Evolutionary conservation across 768 basidiomycete genomes (phyloP).

Genomic region (Suillus luteus): DNA sequence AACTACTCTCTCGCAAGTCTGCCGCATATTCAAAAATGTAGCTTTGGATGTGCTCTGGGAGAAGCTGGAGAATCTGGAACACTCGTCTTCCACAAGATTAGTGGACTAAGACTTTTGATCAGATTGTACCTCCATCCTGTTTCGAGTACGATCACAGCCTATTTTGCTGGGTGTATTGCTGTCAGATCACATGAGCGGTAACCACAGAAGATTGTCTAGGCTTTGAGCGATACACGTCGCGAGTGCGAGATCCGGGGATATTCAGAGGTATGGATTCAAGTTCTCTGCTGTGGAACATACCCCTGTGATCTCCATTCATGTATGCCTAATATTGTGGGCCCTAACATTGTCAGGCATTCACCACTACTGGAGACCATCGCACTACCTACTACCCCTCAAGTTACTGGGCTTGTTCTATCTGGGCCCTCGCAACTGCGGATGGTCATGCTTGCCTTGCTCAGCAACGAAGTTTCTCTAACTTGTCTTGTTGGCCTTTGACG

Average conservation of each 20-base stretch:
- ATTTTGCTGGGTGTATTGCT: neutral
- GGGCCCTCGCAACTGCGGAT: neutral
- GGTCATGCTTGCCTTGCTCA: neutral
- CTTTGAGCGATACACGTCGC: neutral
- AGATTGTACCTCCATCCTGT: neutral
- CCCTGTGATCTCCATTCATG: neutral
- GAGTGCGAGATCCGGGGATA: neutral
- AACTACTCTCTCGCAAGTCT: constrained; percentile 1
- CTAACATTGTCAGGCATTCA: neutral
- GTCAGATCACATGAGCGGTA: neutral
- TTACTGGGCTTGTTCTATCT: neutral
- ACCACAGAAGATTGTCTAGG: neutral
- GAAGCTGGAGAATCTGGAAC: constrained; percentile 10
- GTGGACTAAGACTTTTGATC: neutral
- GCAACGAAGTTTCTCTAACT: neutral
- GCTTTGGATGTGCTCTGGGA: constrained; percentile 20
- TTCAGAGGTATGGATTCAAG: neutral
- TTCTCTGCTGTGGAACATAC: neutral
- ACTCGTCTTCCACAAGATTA: neutral
- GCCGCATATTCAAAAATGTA: constrained; percentile 19
- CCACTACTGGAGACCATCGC: neutral
- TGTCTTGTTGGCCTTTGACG: neutral
- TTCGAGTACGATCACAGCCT: neutral
- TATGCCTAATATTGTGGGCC: neutral
- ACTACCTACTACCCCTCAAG: neutral